These are phyloP conservation scores for Salix caprea DNA, from an alignment of 345 rosid species.

Conservation along the genomic window DNA sequence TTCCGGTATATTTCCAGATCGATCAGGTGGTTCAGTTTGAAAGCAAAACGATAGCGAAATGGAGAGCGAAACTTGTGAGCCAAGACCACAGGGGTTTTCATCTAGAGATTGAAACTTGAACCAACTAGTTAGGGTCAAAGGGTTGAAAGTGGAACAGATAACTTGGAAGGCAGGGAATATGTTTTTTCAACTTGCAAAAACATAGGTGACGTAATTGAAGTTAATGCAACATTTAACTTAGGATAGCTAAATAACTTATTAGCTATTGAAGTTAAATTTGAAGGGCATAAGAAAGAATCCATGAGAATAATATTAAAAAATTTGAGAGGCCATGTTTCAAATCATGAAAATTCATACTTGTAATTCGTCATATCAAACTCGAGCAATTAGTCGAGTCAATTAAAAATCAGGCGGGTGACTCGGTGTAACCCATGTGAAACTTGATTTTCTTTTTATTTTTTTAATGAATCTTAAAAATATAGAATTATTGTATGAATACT, in stretches of 20 bases:
- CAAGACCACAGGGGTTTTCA: not conserved
- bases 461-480: not conserved
- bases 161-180: not conserved
- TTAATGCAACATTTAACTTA: not conserved
- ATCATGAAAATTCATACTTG: too few species aligned
- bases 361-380: fast-evolving
- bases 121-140: not conserved
- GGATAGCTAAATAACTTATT: not conserved
- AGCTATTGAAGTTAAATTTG: not conserved
- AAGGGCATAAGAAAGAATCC: not conserved
- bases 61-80: not conserved
- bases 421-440: not conserved
- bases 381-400: fast-evolving
- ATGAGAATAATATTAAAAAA: not conserved
- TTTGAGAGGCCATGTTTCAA: too few species aligned
- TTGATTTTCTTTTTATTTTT: not conserved
- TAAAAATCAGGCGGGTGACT: fast-evolving
- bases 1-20: not conserved
- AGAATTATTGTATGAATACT: too few species aligned
- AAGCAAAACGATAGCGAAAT: too few species aligned
- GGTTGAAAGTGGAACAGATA: not conserved
- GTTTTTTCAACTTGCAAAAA: not conserved
- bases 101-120: not conserved
- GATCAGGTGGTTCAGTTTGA: too few species aligned
- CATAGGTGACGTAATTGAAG: not conserved